Evolutionary conservation across 306 rosid species (phyloP), one percentile per base, ranked within the genome.

Genomic region (Citrullus amarus): DNA sequence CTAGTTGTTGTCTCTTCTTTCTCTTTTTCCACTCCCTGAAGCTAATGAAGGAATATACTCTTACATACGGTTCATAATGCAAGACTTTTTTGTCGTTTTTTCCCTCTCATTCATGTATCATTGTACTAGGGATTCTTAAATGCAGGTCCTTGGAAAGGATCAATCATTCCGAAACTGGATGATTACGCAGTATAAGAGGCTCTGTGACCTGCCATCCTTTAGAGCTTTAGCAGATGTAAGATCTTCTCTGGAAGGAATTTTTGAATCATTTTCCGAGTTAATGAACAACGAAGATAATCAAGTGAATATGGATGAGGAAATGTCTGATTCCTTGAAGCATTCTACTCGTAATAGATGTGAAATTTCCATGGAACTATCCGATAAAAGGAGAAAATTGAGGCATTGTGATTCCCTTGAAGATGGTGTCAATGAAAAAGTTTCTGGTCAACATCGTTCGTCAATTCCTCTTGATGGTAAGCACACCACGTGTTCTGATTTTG

Each of bases 121-220:
- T 61, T 44, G 46, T 60, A 62, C 20, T 56, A 79, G 22, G 74
- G 71, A 59, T 80, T 83, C 51, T 80, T 85, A 50, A 75, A 39
- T 86, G 85, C 81, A 95, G 98, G 93, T 89, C 81, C 87, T 95
- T 54, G 83, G 83, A 78, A 88, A 84, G 86, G 91, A 95, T 67
- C 85, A 82, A 78, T 81, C 86, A 39, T 80, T 95, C 79, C 86
- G 36, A 82, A 85, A 85, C 65, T 95, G 98, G 97, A 81, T 90
- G 78, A 77, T 85, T 75, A 65, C 84, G 58, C 87, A 86, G 79
- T 87, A 85, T 86, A 88, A 88, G 84, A 87, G 86, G 87, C 80
- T 92, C 81, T 66, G 81, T 62, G 82, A 86, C 66, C 65, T 83
- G 73, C 84, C 85, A 3, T 69, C 84, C 77, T 79, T 83, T 59